These are phyloP conservation scores for Chenopodium quinoa DNA, from an alignment of 148 eudicot species.

Conservation along the genomic window DNA sequence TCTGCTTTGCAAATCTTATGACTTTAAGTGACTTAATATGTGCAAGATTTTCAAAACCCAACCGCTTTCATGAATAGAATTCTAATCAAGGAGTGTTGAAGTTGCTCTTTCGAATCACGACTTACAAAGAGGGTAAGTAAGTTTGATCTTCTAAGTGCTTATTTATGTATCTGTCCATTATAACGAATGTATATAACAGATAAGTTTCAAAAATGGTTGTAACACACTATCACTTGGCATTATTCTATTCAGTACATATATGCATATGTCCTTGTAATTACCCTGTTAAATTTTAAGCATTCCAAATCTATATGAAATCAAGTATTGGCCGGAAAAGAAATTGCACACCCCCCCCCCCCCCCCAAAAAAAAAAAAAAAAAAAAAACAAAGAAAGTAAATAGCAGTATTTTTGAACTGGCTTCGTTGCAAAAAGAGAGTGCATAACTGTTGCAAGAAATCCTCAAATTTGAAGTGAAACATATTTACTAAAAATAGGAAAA, in stretches of 20 bases:
- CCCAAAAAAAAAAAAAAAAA: too few species aligned
- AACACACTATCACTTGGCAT: too few species aligned
- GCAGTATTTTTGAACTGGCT: background rate
- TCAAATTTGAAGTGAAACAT: background rate
- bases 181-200: background rate
- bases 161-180: background rate
- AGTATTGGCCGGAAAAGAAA: too few species aligned
- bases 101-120: background rate
- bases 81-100: background rate
- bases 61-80: background rate
- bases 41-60: background rate
- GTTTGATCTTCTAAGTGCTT: background rate
- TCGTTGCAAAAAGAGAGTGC: background rate
- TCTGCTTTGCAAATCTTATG: background rate
- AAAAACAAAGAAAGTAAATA: too few species aligned
- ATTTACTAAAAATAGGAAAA: background rate
- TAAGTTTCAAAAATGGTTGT: background rate
- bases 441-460: background rate
- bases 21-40: background rate
- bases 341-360: too few species aligned
- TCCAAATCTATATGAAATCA: too few species aligned
- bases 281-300: too few species aligned
- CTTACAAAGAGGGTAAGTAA: background rate
- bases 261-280: too few species aligned
- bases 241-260: too few species aligned